Evolutionary conservation across 306 rosid species (phyloP), one percentile per base, ranked within the genome.

Genomic region (Corylus americana): DNA sequence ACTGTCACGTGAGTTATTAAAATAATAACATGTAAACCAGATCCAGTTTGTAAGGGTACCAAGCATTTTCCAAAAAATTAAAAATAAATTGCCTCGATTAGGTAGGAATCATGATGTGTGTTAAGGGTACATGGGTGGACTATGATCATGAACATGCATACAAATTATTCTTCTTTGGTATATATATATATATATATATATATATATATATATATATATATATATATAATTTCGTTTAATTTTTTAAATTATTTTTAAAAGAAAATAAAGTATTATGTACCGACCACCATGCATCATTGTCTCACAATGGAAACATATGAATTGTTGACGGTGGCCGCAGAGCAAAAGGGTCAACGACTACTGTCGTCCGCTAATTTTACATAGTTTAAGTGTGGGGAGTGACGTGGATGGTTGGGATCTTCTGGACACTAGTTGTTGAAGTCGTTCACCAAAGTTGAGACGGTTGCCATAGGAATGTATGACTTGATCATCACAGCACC

Each of bases 391-490:
- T 1, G 14, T 42, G 29, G n/a, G 25, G 67, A 54, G 53, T 59
- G 50, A 71, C n/a, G 44, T 57, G 68, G 75, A 50, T 37, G 69
- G 79, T 7, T 55, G n/a, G 13, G 80, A 71, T 81, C 74, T 50
- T 27, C 45, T 11, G 55, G 74, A 77, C 79, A 57, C 37, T 48
- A 47, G 71, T 81, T 31, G 88, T 74, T 82, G 87, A 61, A 88
- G 86, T 79, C 75, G 88, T 81, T 88, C 85, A 83, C 76, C 77
- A 37, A 49, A 10, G 82, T 55, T 77, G 79, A 72, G 55, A 29
- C 31, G 74, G 39, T 71, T 14, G 35, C 74, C 78, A 69, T 55
- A 27, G 48, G 63, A 81, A 76, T 77, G 25, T 45, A 81, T 82
- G 89, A 89, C 88, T 80, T 20, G 20, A 61, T 79, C 82, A 61